phyloP scores from a whole-genome alignment of 2,329 filamentous ascomycete genomes.

The Arachnopeziza araneosa region DNA sequence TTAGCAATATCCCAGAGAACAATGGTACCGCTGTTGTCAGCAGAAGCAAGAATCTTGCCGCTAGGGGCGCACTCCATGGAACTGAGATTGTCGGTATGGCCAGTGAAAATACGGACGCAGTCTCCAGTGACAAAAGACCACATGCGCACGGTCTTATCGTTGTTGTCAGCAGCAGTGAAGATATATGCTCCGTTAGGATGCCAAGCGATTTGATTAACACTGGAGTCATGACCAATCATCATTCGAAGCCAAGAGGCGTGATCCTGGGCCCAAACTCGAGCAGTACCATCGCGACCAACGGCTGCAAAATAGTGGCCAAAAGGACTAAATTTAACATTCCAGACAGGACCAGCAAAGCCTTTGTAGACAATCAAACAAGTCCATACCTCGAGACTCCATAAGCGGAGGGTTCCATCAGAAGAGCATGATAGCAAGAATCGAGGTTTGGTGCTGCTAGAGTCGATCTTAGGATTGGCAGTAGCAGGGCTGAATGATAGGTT shows the following conservation, averaged over 20 bases:
- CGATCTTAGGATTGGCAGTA: conserved; percentile 24
- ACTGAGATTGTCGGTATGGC: conserved; percentile 83
- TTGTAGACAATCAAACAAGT: conserved; percentile 92
- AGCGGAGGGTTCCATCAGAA: conserved; percentile 77
- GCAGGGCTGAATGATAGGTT: conserved; percentile 73
- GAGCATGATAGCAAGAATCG: conserved; percentile 83
- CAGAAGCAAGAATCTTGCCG: conserved; percentile 86
- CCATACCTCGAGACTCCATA: conserved; percentile 92
- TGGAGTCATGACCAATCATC: conserved; percentile 86
- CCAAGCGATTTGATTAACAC: conserved; percentile 88
- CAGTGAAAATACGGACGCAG: conserved; percentile 85
- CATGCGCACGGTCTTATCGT: conserved; percentile 90
- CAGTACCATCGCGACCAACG: conserved; percentile 82
- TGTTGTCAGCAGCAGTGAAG: conserved; percentile 83
- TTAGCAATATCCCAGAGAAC: conserved; percentile 92
- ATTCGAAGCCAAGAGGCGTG: conserved; percentile 84
- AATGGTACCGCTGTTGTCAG: conserved; percentile 82
- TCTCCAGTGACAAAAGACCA: conserved; percentile 88
- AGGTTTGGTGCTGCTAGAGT: conserved; percentile 45
- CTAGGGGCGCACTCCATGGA: conserved; percentile 80
- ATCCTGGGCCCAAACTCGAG: conserved; percentile 87
- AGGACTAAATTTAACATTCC: conserved; percentile 83
- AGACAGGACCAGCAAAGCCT: conserved; percentile 83
- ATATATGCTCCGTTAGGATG: conserved; percentile 92
- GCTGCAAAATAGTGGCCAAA: conserved; percentile 94